Evolutionary conservation across 1,139 yeast species (phyloP).

Genomic region (Blastobotrys serpentis): DNA sequence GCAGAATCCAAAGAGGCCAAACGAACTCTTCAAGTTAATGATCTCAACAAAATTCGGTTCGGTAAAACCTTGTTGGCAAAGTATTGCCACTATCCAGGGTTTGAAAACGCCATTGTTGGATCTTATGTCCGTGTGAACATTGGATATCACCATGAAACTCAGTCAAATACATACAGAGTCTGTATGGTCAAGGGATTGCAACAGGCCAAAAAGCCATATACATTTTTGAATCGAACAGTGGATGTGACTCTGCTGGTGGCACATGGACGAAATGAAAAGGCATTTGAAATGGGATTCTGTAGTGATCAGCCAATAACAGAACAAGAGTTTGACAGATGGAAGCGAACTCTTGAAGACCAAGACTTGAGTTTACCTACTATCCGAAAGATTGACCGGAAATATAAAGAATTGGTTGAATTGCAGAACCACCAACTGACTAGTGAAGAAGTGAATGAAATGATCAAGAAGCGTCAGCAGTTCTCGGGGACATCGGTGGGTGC

Average conservation of each 20-base stretch:
- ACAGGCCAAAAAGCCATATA: constrained; percentile 61
- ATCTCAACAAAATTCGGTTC: constrained; percentile 67
- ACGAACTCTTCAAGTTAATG: constrained; percentile 45
- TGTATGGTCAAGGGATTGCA: constrained; percentile 71
- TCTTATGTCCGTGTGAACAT: constrained; percentile 81
- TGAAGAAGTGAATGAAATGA: constrained; percentile 75
- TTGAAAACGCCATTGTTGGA: constrained; percentile 65
- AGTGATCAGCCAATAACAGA: constrained; percentile 69
- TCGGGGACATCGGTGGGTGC: constrained; percentile 60
- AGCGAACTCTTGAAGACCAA: constrained; percentile 57
- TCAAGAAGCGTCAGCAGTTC: constrained; percentile 65
- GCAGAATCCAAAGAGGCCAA: constrained; percentile 44
- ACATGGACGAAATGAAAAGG: constrained; percentile 67
- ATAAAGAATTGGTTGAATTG: constrained; percentile 58
- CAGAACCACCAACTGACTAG: constrained; percentile 67
- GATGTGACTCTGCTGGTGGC: constrained; percentile 49
- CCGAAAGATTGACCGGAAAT: constrained; percentile 66
- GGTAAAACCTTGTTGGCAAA: constrained; percentile 76
- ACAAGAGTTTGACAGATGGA: constrained; percentile 76
- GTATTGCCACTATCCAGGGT: constrained; percentile 79
- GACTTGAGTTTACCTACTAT: constrained; percentile 60
- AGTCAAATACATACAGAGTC: constrained; percentile 73
- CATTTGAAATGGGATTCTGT: constrained; percentile 72
- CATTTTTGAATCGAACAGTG: constrained; percentile 43
- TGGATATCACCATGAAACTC: constrained; percentile 63